phyloP scores from a whole-genome alignment of 352 stramenopile species.

The Phytophthora vignae region DNA sequence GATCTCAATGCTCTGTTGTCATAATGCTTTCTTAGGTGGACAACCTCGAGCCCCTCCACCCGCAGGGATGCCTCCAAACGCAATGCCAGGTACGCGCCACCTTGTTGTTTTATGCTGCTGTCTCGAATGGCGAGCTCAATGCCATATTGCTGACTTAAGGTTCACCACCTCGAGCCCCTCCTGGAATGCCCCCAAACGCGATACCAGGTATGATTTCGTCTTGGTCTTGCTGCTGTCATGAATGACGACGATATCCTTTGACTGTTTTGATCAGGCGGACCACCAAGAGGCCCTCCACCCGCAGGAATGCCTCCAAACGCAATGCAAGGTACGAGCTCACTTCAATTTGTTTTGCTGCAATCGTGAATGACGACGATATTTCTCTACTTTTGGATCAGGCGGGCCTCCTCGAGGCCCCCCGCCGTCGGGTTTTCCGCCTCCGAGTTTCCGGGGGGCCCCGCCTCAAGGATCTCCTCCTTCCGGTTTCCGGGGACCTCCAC shows the following conservation, averaged over 20 bases:
- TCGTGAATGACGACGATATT: not conserved
- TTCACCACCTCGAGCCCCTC: conserved; percentile 38
- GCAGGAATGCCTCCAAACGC: conserved; percentile 15
- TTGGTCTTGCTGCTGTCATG: not conserved
- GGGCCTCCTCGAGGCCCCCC: conserved; percentile 18
- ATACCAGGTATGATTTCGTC: conserved; percentile 16
- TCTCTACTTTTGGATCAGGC: conserved; percentile 13
- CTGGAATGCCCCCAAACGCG: conserved; percentile 14
- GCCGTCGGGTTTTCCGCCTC: not conserved
- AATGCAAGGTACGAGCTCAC: conserved; percentile 10
- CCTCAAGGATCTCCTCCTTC: conserved; percentile 7
- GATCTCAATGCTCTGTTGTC: too few species aligned
- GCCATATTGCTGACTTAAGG: not conserved
- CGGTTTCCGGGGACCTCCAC: conserved; percentile 11
- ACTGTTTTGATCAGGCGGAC: not conserved
- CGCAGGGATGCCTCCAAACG: conserved; percentile 13
- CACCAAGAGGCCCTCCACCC: conserved; percentile 25
- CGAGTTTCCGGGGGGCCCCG: not conserved
- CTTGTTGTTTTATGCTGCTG: not conserved
- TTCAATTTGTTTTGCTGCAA: not conserved
- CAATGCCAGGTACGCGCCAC: conserved; percentile 6
- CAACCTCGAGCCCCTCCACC: conserved; percentile 10
- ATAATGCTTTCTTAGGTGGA: conserved; percentile 12
- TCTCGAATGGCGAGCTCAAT: not conserved
- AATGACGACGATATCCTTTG: not conserved